Conservation (phyloP, 805 yeast species). For the Vanderwaltozyma polyspora region DNA sequence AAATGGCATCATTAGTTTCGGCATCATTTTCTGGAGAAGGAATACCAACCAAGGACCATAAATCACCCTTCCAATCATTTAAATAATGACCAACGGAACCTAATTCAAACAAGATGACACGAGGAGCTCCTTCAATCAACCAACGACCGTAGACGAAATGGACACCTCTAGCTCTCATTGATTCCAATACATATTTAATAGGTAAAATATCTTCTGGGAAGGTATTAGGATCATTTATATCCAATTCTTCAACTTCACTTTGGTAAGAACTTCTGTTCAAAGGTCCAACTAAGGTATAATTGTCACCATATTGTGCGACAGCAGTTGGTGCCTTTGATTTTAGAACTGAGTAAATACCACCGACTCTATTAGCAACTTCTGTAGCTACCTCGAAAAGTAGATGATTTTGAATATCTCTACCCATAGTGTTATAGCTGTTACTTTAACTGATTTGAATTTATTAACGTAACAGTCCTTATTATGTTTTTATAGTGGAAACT, state of each 20-base stretch:
- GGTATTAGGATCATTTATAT: slow-evolving; percentile 37
- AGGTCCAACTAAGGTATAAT: slow-evolving; percentile 84
- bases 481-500: too few relatives aligned
- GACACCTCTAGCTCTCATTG: slow-evolving; percentile 77
- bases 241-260: slow-evolving; percentile 71
- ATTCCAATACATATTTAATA: slow-evolving; percentile 41
- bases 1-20: slow-evolving; percentile 86
- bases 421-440: slow-evolving; percentile 30
- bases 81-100: slow-evolving; percentile 58
- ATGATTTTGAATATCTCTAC: slow-evolving; percentile 80
- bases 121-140: slow-evolving; percentile 96
- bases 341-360: slow-evolving; percentile 93
- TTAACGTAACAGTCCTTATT: neutral
- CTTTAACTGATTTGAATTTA: too few relatives aligned
- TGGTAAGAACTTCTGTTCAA: slow-evolving; percentile 62
- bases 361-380: slow-evolving; percentile 94
- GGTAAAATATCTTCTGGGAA: slow-evolving; percentile 21
- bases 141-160: slow-evolving; percentile 83
- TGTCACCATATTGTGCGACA: slow-evolving; percentile 79
- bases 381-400: slow-evolving; percentile 89
- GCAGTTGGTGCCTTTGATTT: slow-evolving; percentile 96
- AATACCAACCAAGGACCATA: slow-evolving; percentile 85
- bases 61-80: slow-evolving; percentile 89
- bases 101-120: slow-evolving; percentile 80
- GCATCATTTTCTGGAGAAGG: slow-evolving; percentile 85